Conservation (phyloP, 2,329 filamentous ascomycete species). For the Metarhizium sp. region DNA sequence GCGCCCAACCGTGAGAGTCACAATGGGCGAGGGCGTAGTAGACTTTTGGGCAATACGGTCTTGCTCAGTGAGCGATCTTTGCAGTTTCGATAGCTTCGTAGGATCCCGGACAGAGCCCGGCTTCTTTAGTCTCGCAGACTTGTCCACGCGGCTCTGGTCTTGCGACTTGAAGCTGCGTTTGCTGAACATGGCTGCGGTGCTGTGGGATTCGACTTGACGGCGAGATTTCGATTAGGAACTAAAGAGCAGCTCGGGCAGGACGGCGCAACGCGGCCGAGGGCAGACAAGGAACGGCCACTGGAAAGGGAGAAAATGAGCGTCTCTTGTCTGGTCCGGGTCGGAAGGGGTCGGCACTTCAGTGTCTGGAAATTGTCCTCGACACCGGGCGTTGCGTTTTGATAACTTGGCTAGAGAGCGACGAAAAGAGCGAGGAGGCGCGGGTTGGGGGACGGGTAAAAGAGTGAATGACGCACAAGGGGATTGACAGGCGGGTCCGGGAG, state of each 20-base stretch:
- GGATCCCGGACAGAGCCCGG: conserved; percentile 52
- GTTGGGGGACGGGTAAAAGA: conserved; percentile 18
- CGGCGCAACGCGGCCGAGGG: not conserved
- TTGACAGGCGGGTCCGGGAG: conserved; percentile 48
- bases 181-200: conserved; percentile 58
- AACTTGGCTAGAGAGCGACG: conserved; percentile 37
- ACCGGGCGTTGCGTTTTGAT: not conserved
- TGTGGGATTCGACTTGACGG: not conserved
- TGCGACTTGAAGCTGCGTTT: conserved; percentile 81
- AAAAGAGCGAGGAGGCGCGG: conserved; percentile 36
- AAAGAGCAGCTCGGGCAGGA: conserved; percentile 12
- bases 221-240: conserved; percentile 4
- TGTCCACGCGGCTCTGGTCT: conserved; percentile 68
- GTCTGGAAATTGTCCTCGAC: not conserved
- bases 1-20: conserved; percentile 74
- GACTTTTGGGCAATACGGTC: conserved; percentile 21
- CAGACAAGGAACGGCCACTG: conserved; percentile 2
- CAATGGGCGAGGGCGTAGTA: conserved; percentile 56
- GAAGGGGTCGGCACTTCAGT: conserved; percentile 10
- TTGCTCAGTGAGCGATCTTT: conserved; percentile 64
- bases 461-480: conserved; percentile 29
- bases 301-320: conserved; percentile 1
- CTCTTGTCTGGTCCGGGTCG: conserved; percentile 1
- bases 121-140: conserved; percentile 73
- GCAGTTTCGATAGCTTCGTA: conserved; percentile 74